Evolutionary conservation across 179 eudicot species (phyloP).

Genomic region (Silene noctiflora): DNA sequence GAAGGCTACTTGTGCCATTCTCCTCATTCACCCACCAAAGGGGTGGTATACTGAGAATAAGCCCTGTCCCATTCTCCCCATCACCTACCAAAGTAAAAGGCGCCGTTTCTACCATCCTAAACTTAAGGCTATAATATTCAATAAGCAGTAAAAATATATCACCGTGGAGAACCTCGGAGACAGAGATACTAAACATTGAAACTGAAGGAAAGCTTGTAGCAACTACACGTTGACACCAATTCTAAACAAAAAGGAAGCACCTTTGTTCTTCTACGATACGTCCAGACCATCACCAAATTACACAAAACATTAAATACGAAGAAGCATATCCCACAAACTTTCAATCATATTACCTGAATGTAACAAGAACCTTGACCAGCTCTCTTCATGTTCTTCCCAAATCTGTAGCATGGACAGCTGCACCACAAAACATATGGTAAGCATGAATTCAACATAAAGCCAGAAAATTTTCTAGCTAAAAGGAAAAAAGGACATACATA

Average conservation of each 20-base stretch:
- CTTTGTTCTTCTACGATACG: background rate
- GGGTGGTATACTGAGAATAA: too few relatives aligned
- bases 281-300: background rate
- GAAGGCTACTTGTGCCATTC: background rate
- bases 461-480: background rate
- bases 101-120: background rate
- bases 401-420: conserved; percentile 95
- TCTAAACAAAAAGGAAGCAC: background rate
- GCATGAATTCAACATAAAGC: background rate
- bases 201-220: background rate
- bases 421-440: conserved; percentile 23
- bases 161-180: too few relatives aligned
- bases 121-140: background rate
- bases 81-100: too few relatives aligned
- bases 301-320: background rate
- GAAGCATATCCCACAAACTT: conserved; percentile 9
- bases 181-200: background rate
- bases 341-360: conserved; percentile 51
- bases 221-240: background rate
- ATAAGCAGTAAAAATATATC: background rate
- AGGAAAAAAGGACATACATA: background rate
- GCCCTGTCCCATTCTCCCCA: too few relatives aligned
- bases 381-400: conserved; percentile 88
- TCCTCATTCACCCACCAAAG: background rate
- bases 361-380: conserved; percentile 85